Percentiles rank a stretch among this genome's conserved stretches.
Evolutionary conservation across 2,329 filamentous ascomycete species (phyloP).

Genomic region (Colletotrichum sp.): DNA sequence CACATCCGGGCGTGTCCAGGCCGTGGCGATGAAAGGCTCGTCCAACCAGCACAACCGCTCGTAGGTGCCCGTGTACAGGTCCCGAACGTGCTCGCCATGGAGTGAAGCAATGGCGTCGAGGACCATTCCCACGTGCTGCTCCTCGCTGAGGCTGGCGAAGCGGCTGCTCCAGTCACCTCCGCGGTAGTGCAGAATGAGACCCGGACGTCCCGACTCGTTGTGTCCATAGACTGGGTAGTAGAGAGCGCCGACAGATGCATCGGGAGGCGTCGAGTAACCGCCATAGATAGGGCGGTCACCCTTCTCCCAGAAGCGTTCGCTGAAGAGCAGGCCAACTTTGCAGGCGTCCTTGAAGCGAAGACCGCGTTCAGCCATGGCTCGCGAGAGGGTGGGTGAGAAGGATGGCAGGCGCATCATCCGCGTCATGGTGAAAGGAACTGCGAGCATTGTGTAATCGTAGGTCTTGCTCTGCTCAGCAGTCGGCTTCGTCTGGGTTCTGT

Average conservation of each 20-base stretch:
- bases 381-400: constrained; percentile 34
- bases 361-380: constrained; percentile 40
- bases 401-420: constrained; percentile 48
- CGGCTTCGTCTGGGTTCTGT: constrained; percentile 51
- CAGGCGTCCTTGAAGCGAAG: constrained; percentile 44
- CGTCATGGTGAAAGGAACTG: constrained; percentile 65
- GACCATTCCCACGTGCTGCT: constrained; percentile 64
- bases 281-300: constrained; percentile 57
- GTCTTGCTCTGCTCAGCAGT: constrained; percentile 43
- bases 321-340: constrained; percentile 67
- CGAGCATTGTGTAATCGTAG: constrained; percentile 67
- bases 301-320: constrained; percentile 59
- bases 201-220: constrained; percentile 59
- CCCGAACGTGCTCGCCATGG: constrained; percentile 52
- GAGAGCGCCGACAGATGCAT: constrained; percentile 60
- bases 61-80: constrained; percentile 34
- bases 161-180: constrained; percentile 37
- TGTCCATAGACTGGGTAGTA: constrained; percentile 68
- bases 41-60: constrained; percentile 36
- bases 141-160: constrained; percentile 45
- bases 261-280: constrained; percentile 59
- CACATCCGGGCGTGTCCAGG: constrained; percentile 33
- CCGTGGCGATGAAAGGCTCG: constrained; percentile 30
- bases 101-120: constrained; percentile 70
- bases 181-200: constrained; percentile 46